These are phyloP conservation scores for Pseudocohnilembus persalinus DNA, from an alignment of 169 alveolate species.

Conservation along the genomic window DNA sequence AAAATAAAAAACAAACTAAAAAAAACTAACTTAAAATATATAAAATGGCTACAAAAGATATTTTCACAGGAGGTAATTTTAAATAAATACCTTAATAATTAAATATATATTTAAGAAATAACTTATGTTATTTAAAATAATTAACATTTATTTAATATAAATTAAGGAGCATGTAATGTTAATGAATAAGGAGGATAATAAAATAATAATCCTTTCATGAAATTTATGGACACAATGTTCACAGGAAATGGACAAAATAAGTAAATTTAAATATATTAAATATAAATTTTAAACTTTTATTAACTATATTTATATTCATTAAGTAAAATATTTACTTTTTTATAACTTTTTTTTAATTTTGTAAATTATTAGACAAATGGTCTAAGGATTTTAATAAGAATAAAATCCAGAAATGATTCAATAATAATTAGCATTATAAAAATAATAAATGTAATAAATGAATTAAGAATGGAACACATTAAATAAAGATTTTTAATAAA, in stretches of 20 bases:
- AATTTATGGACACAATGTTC: constrained; percentile 37
- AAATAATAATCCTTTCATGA: constrained; percentile 35
- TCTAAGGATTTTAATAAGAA: constrained; percentile 31
- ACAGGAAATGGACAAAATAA: constrained; percentile 38
- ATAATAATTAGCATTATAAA: constrained; percentile 21
- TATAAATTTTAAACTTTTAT: not conserved
- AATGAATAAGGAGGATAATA: constrained; percentile 22
- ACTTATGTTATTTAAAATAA: not conserved
- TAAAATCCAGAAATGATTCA: constrained; percentile 29
- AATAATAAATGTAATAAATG: constrained; percentile 28
- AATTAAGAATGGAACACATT: not conserved
- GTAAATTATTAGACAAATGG: constrained; percentile 13
- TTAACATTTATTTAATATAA: not conserved
- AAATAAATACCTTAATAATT: too few species aligned
- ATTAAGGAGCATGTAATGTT: constrained; percentile 38
- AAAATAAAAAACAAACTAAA: too few species aligned
- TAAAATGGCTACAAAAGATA: constrained; percentile 32
- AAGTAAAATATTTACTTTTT: constrained; percentile 2
- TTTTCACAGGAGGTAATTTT: constrained; percentile 38
- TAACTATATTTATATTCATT: not conserved
- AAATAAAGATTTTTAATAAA: not conserved
- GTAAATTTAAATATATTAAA: constrained; percentile 25
- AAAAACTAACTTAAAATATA: too few species aligned
- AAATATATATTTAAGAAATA: not conserved
- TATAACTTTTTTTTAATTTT: not conserved